Evolutionary conservation across 352 stramenopile species (phyloP).

Genomic region (Hyaloperonospora brassicae): DNA sequence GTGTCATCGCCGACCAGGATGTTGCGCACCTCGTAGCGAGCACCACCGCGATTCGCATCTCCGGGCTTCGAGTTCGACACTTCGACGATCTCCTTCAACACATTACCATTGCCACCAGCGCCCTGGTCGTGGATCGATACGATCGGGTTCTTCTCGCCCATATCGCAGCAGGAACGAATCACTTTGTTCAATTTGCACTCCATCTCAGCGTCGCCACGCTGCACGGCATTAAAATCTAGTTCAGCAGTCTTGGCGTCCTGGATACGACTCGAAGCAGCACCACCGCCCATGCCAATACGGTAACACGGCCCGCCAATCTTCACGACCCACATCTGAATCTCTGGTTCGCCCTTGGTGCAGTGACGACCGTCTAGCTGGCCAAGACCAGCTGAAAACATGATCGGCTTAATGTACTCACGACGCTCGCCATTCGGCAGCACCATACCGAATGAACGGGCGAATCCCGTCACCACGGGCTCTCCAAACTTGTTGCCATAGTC

Average conservation of each 20-base stretch:
- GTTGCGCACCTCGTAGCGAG: slow-evolving; percentile 93
- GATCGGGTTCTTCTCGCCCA: slow-evolving; percentile 97
- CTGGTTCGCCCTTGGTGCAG: slow-evolving; percentile 90
- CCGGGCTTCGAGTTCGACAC: slow-evolving; percentile 68
- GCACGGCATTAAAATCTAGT: slow-evolving; percentile 99
- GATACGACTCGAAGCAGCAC: slow-evolving; percentile 93
- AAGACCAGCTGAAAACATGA: slow-evolving; percentile 99
- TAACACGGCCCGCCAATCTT: slow-evolving; percentile 98
- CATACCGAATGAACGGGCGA: slow-evolving; percentile 96
- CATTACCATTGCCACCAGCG: slow-evolving; percentile 98
- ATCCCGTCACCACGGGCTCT: slow-evolving; percentile 98
- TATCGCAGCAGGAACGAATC: slow-evolving; percentile 96
- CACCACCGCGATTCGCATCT: slow-evolving; percentile 80
- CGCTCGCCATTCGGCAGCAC: slow-evolving; percentile 91
- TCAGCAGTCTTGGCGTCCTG: slow-evolving; percentile 90
- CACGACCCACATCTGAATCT: slow-evolving; percentile 94
- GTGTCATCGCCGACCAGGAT: slow-evolving; percentile 96
- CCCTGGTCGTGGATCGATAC: slow-evolving; percentile 99
- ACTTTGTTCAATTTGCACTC: slow-evolving; percentile 99
- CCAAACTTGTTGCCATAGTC: slow-evolving; percentile 99
- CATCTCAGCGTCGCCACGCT: slow-evolving; percentile 99
- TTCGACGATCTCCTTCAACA: slow-evolving; percentile 99
- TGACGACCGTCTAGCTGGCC: slow-evolving; percentile 93
- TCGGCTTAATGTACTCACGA: slow-evolving; percentile 99
- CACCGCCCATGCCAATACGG: slow-evolving; percentile 98